phyloP scores from a whole-genome alignment of 768 basidiomycete genomes.

The Cystobasidiopsis lactophilus region DNA sequence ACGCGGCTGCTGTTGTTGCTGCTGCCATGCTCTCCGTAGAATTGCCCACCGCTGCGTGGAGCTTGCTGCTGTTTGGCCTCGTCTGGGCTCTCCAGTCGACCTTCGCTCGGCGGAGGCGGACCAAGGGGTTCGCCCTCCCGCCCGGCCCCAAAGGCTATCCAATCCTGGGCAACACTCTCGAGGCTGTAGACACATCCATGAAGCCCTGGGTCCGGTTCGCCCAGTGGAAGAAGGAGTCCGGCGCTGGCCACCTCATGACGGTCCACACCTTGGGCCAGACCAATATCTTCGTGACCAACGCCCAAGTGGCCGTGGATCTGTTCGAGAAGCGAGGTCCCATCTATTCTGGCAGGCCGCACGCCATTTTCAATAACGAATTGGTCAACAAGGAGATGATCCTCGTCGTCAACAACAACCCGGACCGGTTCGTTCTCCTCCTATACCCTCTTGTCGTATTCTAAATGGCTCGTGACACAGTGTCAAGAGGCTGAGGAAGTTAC shows the following conservation, averaged over 20 bases:
- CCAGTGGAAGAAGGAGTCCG: slow-evolving; percentile 5
- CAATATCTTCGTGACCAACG: slow-evolving; percentile 2
- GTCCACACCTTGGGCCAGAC: slow-evolving; percentile 5
- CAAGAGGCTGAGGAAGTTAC: slow-evolving; percentile 1
- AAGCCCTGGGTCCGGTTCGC: slow-evolving; percentile 6
- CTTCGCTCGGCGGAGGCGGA: neutral
- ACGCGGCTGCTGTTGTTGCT: no score
- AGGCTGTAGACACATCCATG: slow-evolving; percentile 2
- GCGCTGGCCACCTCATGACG: slow-evolving; percentile 1
- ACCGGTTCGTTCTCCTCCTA: neutral
- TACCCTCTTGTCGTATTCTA: neutral
- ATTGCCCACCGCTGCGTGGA: no score
- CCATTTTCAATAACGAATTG: slow-evolving; percentile 3
- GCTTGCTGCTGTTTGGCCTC: no score
- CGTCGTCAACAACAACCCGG: slow-evolving; percentile 3
- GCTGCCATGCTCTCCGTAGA: no score
- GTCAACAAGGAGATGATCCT: slow-evolving; percentile 7
- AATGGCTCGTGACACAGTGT: neutral
- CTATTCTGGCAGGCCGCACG: neutral
- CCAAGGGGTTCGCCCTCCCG: slow-evolving; percentile 1
- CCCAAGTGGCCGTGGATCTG: neutral
- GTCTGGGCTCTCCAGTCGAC: no score
- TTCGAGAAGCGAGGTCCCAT: neutral
- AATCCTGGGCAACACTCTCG: slow-evolving; percentile 1
- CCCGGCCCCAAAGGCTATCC: slow-evolving; percentile 5